Base-by-base conservation (phyloP, 805 yeast genomes). In the Jamesozyma piceae region DNA sequence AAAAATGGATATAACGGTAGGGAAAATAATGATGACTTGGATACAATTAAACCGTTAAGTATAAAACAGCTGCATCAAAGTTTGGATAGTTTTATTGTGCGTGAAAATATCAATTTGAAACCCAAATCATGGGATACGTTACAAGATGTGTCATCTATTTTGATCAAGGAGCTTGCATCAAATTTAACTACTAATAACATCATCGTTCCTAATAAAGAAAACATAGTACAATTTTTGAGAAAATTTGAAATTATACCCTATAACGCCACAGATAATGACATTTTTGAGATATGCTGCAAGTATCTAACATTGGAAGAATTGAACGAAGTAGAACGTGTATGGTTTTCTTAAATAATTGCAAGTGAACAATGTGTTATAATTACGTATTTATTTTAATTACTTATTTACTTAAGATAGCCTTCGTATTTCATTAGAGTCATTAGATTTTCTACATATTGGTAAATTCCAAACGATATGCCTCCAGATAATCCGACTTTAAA, bases 401-500 rank as follows among this genome's bases (percentile, higher is more conserved):
- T 24, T 32, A 15, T 32, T 37, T 20, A 32, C 15, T 41, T 27
- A 10, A 54, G 35, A 35, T 47, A 46, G 14, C 54, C 54, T 31
- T 56, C 53, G 24, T 42, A 39, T 42, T 47, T 49, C 49, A 55
- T 45, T 14, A 43, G 26, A 21, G 45, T 47, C 19, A 55, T 45
- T 15, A 59, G 37, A 37, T 67, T 69, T 51, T 78, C 81, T 9
- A 76, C 71, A 47, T 68, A 63, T 47, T 74, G 80, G 57, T 82
- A 83, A 17, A 80, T 73, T 14, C 76, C 67, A 44, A 84, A 72
- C 2, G 86, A 74, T 10, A 84, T 70, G 20, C 84, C 82, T 20
- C 92, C 87, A 33, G 81, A 76, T 15, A 80, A 67, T 48, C 85
- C 75, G 8, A 83, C 81, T 54, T 82, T 81, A 40, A 82, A 64